Conservation (phyloP, 1,284 basidiomycete genomes). For the Cutaneotrichosporon spelunceum region DNA sequence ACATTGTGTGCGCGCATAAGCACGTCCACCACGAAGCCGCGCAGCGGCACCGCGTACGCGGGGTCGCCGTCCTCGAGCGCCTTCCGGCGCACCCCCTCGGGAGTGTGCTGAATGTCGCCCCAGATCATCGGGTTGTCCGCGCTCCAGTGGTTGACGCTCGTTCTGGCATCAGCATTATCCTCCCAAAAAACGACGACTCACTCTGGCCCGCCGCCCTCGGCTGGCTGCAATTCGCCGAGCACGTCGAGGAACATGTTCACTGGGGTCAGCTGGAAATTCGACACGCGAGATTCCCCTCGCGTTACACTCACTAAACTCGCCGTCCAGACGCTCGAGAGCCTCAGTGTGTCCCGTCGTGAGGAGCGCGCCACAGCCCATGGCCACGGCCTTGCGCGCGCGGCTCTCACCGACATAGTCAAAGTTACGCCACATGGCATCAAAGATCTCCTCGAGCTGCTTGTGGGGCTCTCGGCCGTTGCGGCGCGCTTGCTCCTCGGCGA, state of each 20-base stretch:
- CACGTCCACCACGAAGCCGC: constrained; percentile 40
- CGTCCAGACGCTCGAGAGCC: constrained; percentile 58
- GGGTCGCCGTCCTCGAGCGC: constrained; percentile 44
- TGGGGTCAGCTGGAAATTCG: constrained; percentile 64
- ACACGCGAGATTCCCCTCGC: too few relatives aligned
- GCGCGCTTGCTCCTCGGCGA: constrained; percentile 40
- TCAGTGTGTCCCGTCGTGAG: constrained; percentile 67
- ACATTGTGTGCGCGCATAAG: constrained; percentile 40
- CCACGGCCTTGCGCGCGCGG: constrained; percentile 47
- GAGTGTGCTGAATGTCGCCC: constrained; percentile 43
- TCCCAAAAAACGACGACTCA: constrained; percentile 19
- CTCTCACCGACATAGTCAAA: constrained; percentile 51
- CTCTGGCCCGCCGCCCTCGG: constrained; percentile 47
- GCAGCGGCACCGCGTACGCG: constrained; percentile 42
- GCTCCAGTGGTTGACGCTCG: constrained; percentile 34
- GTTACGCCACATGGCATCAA: constrained; percentile 52
- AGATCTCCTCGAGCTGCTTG: constrained; percentile 43
- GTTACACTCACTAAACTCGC: constrained; percentile 44
- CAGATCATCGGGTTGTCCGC: constrained; percentile 37
- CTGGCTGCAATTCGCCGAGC: constrained; percentile 75
- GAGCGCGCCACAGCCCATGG: constrained; percentile 47
- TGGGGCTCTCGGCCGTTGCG: constrained; percentile 27
- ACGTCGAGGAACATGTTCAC: constrained; percentile 89
- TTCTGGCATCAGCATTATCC: constrained; percentile 24
- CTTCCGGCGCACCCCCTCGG: constrained; percentile 39